These are phyloP conservation scores for Suzukiozyma palmioleophila DNA, from an alignment of 1,139 yeast genomes.

Conservation along the genomic window DNA sequence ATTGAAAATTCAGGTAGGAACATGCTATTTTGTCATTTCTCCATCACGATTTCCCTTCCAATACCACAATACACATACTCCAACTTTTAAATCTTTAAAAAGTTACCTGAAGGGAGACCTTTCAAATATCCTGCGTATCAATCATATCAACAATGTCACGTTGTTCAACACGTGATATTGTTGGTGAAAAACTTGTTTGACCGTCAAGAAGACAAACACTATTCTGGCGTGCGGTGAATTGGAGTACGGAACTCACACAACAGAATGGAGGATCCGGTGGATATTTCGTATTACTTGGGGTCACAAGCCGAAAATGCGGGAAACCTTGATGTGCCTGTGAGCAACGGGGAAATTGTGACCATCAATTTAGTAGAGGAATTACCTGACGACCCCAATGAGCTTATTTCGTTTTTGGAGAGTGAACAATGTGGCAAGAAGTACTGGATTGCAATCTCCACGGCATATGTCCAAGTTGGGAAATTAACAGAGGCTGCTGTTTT, in stretches of 20 bases:
- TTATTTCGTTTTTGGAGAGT: conserved; percentile 70
- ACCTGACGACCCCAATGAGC: conserved; percentile 85
- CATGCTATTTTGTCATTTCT: too few species aligned
- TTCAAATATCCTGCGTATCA: too few species aligned
- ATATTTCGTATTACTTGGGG: conserved; percentile 38
- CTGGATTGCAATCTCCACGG: conserved; percentile 83
- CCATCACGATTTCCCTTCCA: too few species aligned
- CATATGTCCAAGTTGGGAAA: conserved; percentile 64
- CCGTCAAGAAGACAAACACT: background rate
- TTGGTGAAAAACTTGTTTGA: background rate
- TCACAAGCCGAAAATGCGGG: conserved; percentile 27
- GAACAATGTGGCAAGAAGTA: conserved; percentile 72
- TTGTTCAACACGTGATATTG: background rate
- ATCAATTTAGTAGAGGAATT: conserved; percentile 67
- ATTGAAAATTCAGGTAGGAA: too few species aligned
- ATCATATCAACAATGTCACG: too few species aligned
- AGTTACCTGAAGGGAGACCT: too few species aligned
- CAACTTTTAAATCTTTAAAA: too few species aligned
- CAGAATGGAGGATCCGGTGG: conserved; percentile 29
- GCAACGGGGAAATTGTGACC: conserved; percentile 67
- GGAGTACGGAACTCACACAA: too few species aligned
- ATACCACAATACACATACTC: too few species aligned
- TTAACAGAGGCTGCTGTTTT: conserved; percentile 62
- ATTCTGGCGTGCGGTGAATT: background rate
- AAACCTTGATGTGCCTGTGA: conserved; percentile 61